phyloP scores from a whole-genome alignment of 257 asterid genomes.

The Salvia rosmarinus region DNA sequence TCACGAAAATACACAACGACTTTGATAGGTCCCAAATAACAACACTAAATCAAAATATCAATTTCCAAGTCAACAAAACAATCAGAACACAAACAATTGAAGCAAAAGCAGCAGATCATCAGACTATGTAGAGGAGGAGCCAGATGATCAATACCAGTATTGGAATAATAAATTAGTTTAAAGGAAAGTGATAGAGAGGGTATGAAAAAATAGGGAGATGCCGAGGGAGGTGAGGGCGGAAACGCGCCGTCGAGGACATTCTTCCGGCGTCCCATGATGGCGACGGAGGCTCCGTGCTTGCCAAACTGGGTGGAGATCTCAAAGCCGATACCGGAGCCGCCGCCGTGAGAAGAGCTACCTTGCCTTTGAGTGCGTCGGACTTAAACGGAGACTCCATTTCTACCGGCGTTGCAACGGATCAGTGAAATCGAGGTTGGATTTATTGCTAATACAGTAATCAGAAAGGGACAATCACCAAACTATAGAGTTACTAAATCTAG shows the following conservation, averaged over 20 bases:
- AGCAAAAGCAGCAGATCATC: background rate
- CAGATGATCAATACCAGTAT: background rate
- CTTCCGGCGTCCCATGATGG: constrained; percentile 92
- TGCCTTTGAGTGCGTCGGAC: constrained; percentile 61
- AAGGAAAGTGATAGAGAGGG: background rate
- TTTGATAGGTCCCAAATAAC: background rate
- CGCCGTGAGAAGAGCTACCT: constrained; percentile 86
- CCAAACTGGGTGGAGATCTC: constrained; percentile 82
- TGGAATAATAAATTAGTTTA: background rate
- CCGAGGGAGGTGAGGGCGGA: constrained; percentile 70
- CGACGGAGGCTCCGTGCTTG: constrained; percentile 87
- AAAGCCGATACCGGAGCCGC: constrained; percentile 88
- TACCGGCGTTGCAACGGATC: background rate
- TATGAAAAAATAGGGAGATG: constrained; percentile 48
- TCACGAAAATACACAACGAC: background rate
- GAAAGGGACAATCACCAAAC: too few species aligned
- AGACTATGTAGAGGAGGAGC: background rate
- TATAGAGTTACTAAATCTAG: too few species aligned
- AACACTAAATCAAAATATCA: background rate
- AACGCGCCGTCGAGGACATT: constrained; percentile 70
- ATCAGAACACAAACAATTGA: background rate
- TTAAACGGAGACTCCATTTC: constrained; percentile 85
- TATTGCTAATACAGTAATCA: too few species aligned
- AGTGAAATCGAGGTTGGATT: too few species aligned
- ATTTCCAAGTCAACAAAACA: background rate